These are phyloP conservation scores for Metschnikowia borealis DNA, from an alignment of 805 yeast species.

Conservation along the genomic window DNA sequence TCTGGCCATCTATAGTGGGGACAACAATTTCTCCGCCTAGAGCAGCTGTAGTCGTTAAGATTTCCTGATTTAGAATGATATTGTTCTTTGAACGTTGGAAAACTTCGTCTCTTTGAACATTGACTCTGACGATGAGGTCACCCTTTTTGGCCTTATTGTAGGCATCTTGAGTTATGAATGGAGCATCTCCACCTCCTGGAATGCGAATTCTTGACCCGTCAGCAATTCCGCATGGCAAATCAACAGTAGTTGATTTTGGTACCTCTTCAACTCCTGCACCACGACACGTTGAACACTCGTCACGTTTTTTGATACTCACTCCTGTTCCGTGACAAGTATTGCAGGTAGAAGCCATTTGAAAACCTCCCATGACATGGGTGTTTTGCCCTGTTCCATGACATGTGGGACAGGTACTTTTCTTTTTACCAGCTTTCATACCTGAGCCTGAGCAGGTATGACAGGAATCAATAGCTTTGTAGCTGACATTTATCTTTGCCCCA, in stretches of 20 bases:
- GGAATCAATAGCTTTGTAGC: slow-evolving; percentile 67
- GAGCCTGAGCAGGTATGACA: slow-evolving; percentile 81
- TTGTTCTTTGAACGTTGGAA: slow-evolving; percentile 68
- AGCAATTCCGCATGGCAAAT: slow-evolving; percentile 81
- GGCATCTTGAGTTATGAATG: slow-evolving; percentile 66
- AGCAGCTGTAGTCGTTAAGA: slow-evolving; percentile 94
- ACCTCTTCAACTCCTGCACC: slow-evolving; percentile 82
- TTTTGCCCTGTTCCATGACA: slow-evolving; percentile 95
- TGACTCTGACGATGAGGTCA: slow-evolving; percentile 78
- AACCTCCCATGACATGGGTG: slow-evolving; percentile 85
- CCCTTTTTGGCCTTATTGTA: slow-evolving; percentile 72
- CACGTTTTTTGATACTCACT: slow-evolving; percentile 60
- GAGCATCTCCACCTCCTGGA: slow-evolving; percentile 88
- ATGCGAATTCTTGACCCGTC: slow-evolving; percentile 85
- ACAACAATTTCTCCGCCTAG: slow-evolving; percentile 86
- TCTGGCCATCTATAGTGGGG: slow-evolving; percentile 85
- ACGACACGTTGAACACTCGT: slow-evolving; percentile 76
- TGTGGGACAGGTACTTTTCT: slow-evolving; percentile 71
- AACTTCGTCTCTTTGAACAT: slow-evolving; percentile 67
- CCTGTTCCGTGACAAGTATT: slow-evolving; percentile 85
- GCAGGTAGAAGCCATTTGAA: slow-evolving; percentile 96
- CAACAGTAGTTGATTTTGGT: slow-evolving; percentile 69
- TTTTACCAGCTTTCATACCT: slow-evolving; percentile 75
- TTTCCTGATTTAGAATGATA: slow-evolving; percentile 58
- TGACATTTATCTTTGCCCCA: slow-evolving; percentile 64